Evolutionary conservation across 441 rosid genomes (phyloP).

Genomic region (Pelargonium myrrhifolium): DNA sequence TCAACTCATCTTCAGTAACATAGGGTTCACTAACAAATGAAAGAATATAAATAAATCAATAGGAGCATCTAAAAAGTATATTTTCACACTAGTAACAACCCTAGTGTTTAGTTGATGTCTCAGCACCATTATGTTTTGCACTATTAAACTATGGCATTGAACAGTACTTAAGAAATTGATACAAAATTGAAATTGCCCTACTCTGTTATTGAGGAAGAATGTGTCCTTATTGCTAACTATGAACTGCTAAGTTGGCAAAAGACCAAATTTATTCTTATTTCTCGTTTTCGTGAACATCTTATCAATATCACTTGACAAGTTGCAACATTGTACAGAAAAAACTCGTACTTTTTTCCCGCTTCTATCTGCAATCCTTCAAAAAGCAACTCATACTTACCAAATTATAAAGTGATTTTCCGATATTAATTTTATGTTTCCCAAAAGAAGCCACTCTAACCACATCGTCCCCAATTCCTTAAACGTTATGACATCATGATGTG

Average conservation of each 20-base stretch:
- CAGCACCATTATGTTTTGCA: not conserved
- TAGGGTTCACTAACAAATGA: slow-evolving; percentile 62
- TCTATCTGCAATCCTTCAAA: too few species aligned
- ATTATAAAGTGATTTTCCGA: too few species aligned
- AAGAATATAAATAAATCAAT: not conserved
- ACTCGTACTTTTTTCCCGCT: too few species aligned
- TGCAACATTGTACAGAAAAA: too few species aligned
- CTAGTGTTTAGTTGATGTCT: not conserved
- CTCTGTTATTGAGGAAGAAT: not conserved
- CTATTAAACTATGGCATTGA: not conserved
- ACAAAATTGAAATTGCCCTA: not conserved
- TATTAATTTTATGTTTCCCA: too few species aligned
- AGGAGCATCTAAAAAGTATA: slow-evolving; percentile 1
- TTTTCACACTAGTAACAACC: not conserved
- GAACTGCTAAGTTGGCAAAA: not conserved
- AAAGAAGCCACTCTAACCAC: not conserved
- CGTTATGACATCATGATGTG: not conserved
- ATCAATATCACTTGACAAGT: too few species aligned
- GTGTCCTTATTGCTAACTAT: not conserved
- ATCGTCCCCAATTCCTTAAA: not conserved
- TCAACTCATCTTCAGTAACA: slow-evolving; percentile 96
- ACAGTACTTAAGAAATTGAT: too few species aligned
- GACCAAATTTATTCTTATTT: not conserved
- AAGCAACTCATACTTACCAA: too few species aligned
- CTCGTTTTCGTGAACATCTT: too few species aligned